These are phyloP conservation scores for Malassezia dermatis DNA, from an alignment of 1,284 basidiomycete genomes.

Conservation along the genomic window DNA sequence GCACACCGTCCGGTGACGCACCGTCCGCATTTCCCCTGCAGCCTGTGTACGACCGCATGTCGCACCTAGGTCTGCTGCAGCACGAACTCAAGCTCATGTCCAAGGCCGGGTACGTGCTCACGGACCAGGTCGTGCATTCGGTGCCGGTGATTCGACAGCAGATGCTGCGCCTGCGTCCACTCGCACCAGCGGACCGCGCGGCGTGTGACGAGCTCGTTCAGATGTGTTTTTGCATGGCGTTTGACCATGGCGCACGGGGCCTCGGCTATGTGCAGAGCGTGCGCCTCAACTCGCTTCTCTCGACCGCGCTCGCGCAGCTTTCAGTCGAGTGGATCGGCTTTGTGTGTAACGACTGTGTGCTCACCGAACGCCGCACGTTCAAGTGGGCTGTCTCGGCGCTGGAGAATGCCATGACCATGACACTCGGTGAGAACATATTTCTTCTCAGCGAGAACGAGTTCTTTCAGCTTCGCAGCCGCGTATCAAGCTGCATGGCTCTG, in stretches of 20 bases:
- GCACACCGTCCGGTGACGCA: constrained; percentile 31
- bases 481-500: constrained; percentile 89
- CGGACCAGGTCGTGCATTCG: constrained; percentile 79
- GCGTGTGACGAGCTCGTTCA: constrained; percentile 64
- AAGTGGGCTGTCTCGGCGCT: constrained; percentile 95
- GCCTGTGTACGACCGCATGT: constrained; percentile 72
- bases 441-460: constrained; percentile 71
- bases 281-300: constrained; percentile 35
- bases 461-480: constrained; percentile 74
- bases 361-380: constrained; percentile 90
- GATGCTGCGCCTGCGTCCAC: constrained; percentile 20
- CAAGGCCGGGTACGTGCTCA: constrained; percentile 74
- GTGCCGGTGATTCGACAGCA: constrained; percentile 31
- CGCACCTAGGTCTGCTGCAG: constrained; percentile 81
- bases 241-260: constrained; percentile 55
- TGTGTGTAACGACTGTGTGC: constrained; percentile 95
- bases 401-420: constrained; percentile 83
- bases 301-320: constrained; percentile 34
- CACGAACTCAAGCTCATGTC: constrained; percentile 81
- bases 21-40: constrained; percentile 47
- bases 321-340: constrained; percentile 74
- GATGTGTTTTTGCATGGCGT: constrained; percentile 94
- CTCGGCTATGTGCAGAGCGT: constrained; percentile 43
- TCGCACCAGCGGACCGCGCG: constrained; percentile 16
- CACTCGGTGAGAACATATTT: constrained; percentile 72